Evolutionary conservation across 176 grass and related monocot species (phyloP).

Genomic region (Eragrostis nindensis): DNA sequence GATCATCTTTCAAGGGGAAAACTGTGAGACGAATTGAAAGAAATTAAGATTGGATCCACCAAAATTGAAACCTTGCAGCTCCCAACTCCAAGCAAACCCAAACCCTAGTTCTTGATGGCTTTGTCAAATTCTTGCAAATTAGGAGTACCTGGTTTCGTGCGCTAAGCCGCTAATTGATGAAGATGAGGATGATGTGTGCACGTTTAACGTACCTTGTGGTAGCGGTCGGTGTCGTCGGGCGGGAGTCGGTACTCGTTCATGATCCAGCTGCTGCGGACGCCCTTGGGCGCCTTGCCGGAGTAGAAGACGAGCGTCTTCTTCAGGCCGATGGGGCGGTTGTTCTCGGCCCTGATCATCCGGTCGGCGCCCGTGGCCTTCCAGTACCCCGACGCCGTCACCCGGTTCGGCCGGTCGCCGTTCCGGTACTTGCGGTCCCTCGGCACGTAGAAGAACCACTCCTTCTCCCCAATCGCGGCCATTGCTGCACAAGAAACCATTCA

Average conservation of each 20-base stretch:
- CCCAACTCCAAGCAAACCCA: background rate
- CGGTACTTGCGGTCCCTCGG: constrained; percentile 94
- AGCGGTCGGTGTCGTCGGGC: constrained; percentile 56
- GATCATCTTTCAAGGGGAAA: background rate
- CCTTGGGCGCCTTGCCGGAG: constrained; percentile 97
- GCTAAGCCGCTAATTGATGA: too few species aligned
- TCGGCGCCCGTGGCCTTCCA: constrained; percentile 99
- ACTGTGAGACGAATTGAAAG: background rate
- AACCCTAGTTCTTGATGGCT: constrained; percentile 41
- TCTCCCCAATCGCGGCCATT: constrained; percentile 95
- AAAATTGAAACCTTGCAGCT: background rate
- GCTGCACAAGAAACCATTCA: constrained; percentile 31
- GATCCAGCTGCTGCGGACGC: constrained; percentile 87
- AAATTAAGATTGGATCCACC: background rate
- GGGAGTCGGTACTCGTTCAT: constrained; percentile 99
- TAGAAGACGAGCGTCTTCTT: constrained; percentile 99
- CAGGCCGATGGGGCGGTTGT: constrained; percentile 68
- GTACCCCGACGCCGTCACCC: constrained; percentile 92
- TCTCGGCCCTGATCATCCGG: constrained; percentile 73
- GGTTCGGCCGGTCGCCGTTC: constrained; percentile 94
- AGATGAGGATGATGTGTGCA: background rate
- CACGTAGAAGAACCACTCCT: constrained; percentile 99
- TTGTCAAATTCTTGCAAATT: background rate
- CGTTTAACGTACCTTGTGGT: constrained; percentile 65
- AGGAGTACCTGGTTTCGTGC: background rate